Evolutionary conservation across 2,329 filamentous ascomycete species (phyloP), one percentile per base, ranked within the genome.

Genomic region (Cladosporium sp.): DNA sequence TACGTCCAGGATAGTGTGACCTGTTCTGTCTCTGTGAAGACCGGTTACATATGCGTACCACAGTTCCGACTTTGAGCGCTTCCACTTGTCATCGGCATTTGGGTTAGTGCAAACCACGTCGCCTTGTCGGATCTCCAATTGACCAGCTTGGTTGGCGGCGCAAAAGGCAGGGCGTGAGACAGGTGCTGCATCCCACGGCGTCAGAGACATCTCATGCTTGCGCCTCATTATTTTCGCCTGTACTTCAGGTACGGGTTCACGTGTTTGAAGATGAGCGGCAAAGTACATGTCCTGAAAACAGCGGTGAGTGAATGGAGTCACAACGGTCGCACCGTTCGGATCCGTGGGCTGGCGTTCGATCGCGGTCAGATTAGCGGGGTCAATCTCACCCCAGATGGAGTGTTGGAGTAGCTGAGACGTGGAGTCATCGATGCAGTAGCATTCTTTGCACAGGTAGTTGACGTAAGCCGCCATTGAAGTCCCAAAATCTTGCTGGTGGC

Each of bases 1-100:
- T 0, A 93, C 85, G 63, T 89, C 83, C 13, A 93, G 86, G 75
- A 76, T 18, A 67, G 51, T 68, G 0, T 80, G 13, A 73, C 70
- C 4, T 74, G 69, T 2, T 73, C 71, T 0, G 18, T 74, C 61
- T 3, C 6, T 11, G 10, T 83, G 78, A 0, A 89, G 77, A 1
- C 76, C 77, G 65, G 91, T 89, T 0, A 95, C 88, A 30, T 90
- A 86, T 0, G 86, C 89, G 71, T 90, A 89, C 89, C 91, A 93
- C 1, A 85, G 78, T n/a, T 79, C 78, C 0, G 77, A 71, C 21
- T 83, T 80, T 5, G 66, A 62, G 0, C 28, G 14, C 57, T 81
- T 79, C 90, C 90, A 92, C 23, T 58, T 23, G 0, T 86, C 85
- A 1, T 79, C 76, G 0, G 82, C 79, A 1, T 84, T 83, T 0